Conservation (phyloP, 2,329 filamentous ascomycete species). For the Cytospora leucostoma region DNA sequence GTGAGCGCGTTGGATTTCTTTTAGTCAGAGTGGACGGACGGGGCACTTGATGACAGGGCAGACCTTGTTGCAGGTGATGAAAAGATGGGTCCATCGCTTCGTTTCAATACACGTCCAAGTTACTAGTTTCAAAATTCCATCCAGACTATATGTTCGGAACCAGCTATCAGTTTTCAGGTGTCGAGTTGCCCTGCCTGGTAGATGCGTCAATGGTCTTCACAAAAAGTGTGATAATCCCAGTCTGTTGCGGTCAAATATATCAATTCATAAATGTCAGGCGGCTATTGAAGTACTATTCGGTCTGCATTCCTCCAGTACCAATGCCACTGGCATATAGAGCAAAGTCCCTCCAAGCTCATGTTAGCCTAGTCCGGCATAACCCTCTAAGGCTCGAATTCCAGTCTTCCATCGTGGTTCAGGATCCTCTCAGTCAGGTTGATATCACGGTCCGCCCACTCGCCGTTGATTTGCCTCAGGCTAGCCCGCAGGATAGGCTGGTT, state of each 20-base stretch:
- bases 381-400: slow-evolving; percentile 36
- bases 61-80: too few relatives aligned
- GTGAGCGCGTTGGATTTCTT: not conserved
- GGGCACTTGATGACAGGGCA: not conserved
- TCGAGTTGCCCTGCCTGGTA: too few relatives aligned
- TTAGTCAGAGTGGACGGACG: not conserved
- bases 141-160: too few relatives aligned
- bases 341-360: not conserved
- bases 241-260: not conserved
- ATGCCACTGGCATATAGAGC: not conserved
- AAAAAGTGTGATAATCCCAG: not conserved
- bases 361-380: not conserved
- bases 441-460: slow-evolving; percentile 45
- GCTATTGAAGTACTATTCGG: not conserved
- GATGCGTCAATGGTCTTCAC: not conserved
- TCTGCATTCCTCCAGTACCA: not conserved
- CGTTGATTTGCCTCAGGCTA: slow-evolving; percentile 44
- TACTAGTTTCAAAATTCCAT: too few relatives aligned
- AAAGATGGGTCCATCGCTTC: not conserved
- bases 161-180: too few relatives aligned
- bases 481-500: slow-evolving; percentile 56
- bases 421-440: slow-evolving; percentile 60
- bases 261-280: not conserved
- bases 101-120: not conserved
- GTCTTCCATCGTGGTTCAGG: slow-evolving; percentile 52